Evolutionary conservation across 2,329 filamentous ascomycete species (phyloP).

Genomic region (Penicillium aurantiogriseum): DNA sequence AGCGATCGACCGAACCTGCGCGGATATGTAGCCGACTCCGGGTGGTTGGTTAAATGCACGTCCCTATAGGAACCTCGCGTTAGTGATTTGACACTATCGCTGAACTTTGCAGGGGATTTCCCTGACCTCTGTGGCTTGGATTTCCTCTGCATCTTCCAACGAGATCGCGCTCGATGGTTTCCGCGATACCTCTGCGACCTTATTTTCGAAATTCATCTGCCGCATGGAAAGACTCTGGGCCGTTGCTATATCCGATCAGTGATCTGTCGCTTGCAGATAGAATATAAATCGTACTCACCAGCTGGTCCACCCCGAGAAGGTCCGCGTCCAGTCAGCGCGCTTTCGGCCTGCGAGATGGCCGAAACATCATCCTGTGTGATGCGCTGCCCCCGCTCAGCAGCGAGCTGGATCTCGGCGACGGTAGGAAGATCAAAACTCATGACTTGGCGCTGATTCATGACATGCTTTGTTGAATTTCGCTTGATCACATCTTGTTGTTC

Average conservation of each 20-base stretch:
- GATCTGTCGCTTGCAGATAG: not conserved
- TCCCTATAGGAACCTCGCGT: conserved; percentile 18
- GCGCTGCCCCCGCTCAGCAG: conserved; percentile 32
- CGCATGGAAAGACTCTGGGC: conserved; percentile 35
- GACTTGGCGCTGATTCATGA: not conserved
- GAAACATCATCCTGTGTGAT: conserved; percentile 36
- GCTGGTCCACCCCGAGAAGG: conserved; percentile 35
- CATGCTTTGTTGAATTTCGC: not conserved
- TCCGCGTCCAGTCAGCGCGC: conserved; percentile 31
- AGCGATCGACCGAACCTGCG: conserved; percentile 35
- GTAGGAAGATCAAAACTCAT: conserved; percentile 30
- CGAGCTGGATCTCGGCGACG: conserved; percentile 33
- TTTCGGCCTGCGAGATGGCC: conserved; percentile 33
- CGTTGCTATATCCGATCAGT: conserved; percentile 23
- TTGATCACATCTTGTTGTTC: not conserved
- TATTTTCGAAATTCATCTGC: conserved; percentile 37
- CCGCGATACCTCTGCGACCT: conserved; percentile 30
- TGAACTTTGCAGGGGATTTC: not conserved
- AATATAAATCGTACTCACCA: conserved; percentile 19
- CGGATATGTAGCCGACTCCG: conserved; percentile 30
- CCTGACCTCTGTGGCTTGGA: conserved; percentile 33
- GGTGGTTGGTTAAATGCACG: conserved; percentile 36
- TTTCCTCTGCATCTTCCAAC: conserved; percentile 32
- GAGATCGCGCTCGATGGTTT: conserved; percentile 37
- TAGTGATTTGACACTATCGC: not conserved